phyloP scores from a whole-genome alignment of 345 rosid species.

The Abelmoschus esculentus region DNA sequence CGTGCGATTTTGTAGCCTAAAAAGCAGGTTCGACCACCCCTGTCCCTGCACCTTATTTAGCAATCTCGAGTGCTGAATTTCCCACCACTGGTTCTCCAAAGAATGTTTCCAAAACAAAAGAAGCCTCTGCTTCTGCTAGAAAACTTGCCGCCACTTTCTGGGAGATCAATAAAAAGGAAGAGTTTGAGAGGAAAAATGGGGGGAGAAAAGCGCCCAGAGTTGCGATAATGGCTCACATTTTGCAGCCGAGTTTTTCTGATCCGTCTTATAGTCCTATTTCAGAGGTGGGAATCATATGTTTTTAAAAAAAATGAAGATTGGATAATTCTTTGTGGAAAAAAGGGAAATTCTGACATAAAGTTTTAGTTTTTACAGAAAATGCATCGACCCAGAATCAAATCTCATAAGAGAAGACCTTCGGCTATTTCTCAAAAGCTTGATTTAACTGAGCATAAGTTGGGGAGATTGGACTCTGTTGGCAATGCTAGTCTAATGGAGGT shows the following conservation, averaged over 20 bases:
- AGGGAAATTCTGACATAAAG: background rate
- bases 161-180: conserved; percentile 47
- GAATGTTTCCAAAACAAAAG: conserved; percentile 20
- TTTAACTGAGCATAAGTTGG: conserved; percentile 27
- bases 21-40: conserved; percentile 64
- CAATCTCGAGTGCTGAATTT: conserved; percentile 30
- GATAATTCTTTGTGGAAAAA: background rate
- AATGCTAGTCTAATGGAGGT: conserved; percentile 45
- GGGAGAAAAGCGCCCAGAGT: conserved; percentile 25
- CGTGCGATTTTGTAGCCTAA: conserved; percentile 64
- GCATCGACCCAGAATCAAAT: conserved; percentile 30
- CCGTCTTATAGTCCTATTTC: conserved; percentile 44
- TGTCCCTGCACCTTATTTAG: conserved; percentile 37
- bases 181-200: conserved; percentile 18
- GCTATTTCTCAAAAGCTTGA: conserved; percentile 30
- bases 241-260: conserved; percentile 45
- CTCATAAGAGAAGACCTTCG: conserved; percentile 35
- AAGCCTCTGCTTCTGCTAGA: conserved; percentile 57
- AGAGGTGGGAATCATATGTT: conserved; percentile 32
- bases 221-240: conserved; percentile 17
- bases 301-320: background rate
- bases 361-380: conserved; percentile 29
- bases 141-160: conserved; percentile 84
- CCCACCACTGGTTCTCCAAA: background rate
- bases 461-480: conserved; percentile 27